Percentiles rank a stretch among this genome's conserved stretches.
These are phyloP conservation scores for Hymenoscyphus occultus DNA, from an alignment of 2,329 filamentous ascomycete species.

Conservation along the genomic window DNA sequence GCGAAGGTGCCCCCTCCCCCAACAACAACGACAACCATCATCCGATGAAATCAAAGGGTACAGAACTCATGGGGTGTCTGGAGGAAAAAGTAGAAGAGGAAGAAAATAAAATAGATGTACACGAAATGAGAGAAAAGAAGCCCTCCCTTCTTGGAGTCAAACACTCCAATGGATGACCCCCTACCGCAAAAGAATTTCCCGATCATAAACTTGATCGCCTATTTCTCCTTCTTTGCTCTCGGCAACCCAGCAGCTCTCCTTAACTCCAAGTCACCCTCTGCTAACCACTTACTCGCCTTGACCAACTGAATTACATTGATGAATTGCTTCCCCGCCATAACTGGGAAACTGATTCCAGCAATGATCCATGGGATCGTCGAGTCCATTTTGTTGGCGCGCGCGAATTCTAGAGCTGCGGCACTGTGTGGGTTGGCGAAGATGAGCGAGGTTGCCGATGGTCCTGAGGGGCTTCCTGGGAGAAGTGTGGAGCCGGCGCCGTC, in stretches of 20 bases:
- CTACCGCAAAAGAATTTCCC: not conserved
- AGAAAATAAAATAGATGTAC: slow-evolving; percentile 11
- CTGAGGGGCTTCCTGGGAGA: slow-evolving; percentile 66
- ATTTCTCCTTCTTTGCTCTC: slow-evolving; percentile 41
- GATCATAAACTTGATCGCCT: not conserved
- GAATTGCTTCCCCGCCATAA: slow-evolving; percentile 89
- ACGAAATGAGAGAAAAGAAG: slow-evolving; percentile 9
- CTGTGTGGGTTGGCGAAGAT: slow-evolving; percentile 89
- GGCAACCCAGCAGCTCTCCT: slow-evolving; percentile 56
- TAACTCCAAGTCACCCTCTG: slow-evolving; percentile 77
- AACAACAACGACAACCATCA: not conserved
- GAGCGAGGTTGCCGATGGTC: slow-evolving; percentile 65
- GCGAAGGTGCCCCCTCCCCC: not conserved
- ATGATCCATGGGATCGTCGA: slow-evolving; percentile 76
- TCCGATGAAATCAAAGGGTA: not conserved
- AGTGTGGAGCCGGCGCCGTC: slow-evolving; percentile 50
- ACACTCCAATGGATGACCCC: not conserved
- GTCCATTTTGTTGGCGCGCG: slow-evolving; percentile 90
- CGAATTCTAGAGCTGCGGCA: slow-evolving; percentile 87
- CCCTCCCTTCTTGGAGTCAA: not conserved
- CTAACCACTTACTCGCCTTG: slow-evolving; percentile 88
- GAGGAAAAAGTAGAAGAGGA: not conserved
- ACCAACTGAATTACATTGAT: slow-evolving; percentile 94
- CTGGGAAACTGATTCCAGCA: slow-evolving; percentile 72
- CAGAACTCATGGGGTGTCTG: not conserved